Evolutionary conservation across 129 eudicot species (phyloP).

Genomic region (Heracleum sosnowskyi): DNA sequence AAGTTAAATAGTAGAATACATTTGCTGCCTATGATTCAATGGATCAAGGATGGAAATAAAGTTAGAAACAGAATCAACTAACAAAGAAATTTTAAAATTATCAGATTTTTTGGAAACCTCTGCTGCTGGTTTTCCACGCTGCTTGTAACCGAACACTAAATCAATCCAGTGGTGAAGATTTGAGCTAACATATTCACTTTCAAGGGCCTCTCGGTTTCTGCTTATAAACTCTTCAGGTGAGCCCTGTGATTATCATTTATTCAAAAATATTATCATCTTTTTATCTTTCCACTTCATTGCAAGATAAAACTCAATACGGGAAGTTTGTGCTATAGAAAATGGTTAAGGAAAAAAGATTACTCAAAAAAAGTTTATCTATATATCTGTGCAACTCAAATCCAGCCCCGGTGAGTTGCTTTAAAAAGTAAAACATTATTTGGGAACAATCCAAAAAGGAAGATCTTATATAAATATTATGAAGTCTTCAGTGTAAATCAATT

Average conservation of each 20-base stretch:
- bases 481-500: background rate
- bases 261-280: background rate
- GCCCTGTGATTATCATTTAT: slow-evolving; percentile 36
- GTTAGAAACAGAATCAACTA: slow-evolving; percentile 2
- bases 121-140: slow-evolving; percentile 96
- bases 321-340: background rate
- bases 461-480: background rate
- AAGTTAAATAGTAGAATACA: slow-evolving; percentile 83
- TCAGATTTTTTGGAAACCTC: slow-evolving; percentile 48
- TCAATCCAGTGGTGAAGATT: slow-evolving; percentile 98
- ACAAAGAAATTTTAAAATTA: background rate
- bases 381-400: background rate
- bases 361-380: background rate
- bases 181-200: slow-evolving; percentile 99
- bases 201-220: slow-evolving; percentile 93
- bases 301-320: background rate
- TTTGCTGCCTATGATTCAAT: slow-evolving; percentile 73
- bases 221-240: slow-evolving; percentile 87
- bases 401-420: background rate
- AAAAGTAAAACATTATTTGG: too few relatives aligned
- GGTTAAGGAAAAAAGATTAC: background rate
- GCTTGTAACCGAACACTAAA: slow-evolving; percentile 91
- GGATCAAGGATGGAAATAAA: background rate
- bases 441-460: background rate
- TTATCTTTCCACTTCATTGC: background rate